phyloP scores from a whole-genome alignment of 768 basidiomycete genomes.

The Mycena epipterygia region DNA sequence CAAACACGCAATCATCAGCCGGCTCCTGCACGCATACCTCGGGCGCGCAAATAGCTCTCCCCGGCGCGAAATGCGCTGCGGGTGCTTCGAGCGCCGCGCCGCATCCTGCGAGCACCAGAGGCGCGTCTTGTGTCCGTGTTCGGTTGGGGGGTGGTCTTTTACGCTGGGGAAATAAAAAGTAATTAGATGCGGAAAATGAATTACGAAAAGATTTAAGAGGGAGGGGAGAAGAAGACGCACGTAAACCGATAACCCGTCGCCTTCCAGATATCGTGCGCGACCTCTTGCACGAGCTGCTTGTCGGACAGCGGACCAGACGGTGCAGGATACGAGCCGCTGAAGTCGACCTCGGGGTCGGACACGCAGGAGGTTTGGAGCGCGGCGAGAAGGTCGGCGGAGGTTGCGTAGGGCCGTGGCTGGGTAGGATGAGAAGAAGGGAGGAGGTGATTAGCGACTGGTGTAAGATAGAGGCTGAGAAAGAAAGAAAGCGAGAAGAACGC shows the following conservation, averaged over 20 bases:
- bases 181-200: no score
- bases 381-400: conserved; percentile 28
- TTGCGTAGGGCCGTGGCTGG: no score
- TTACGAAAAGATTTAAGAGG: conserved; percentile 7
- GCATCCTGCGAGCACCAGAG: conserved; percentile 67
- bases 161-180: no score
- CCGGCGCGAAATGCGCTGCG: conserved; percentile 50
- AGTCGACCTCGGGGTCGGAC: conserved; percentile 53
- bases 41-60: conserved; percentile 56
- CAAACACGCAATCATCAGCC: conserved; percentile 61
- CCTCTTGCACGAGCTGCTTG: conserved; percentile 57
- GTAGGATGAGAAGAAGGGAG: no score
- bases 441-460: background rate
- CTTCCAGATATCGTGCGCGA: conserved; percentile 62
- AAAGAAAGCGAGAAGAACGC: background rate
- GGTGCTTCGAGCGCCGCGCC: conserved; percentile 55
- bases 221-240: conserved; percentile 46
- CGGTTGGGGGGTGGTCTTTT: conserved; percentile 63
- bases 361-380: conserved; percentile 18
- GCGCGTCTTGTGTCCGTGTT: conserved; percentile 63
- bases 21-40: conserved; percentile 60
- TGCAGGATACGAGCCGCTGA: conserved; percentile 59
- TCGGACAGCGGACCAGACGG: conserved; percentile 49
- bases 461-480: conserved; percentile 25
- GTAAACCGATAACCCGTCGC: conserved; percentile 65